Conservation (phyloP, 2,329 filamentous ascomycete genomes). For the Nannizziopsis arthrosporioides region DNA sequence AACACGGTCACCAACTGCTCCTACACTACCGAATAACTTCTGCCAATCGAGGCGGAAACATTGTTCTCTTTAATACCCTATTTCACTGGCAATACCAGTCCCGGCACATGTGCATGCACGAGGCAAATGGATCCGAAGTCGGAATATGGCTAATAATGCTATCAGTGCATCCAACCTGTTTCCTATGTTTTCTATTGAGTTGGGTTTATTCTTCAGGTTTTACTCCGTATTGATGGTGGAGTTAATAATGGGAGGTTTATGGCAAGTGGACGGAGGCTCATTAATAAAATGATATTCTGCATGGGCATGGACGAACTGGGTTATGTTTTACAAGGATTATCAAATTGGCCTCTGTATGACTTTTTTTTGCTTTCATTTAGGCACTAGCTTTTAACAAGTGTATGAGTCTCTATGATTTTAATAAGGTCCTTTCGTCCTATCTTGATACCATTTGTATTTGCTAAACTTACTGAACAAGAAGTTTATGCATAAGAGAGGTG, state of each 20-base stretch:
- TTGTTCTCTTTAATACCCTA: no score
- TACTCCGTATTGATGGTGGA: not conserved
- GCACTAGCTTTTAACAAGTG: slow-evolving; percentile 5
- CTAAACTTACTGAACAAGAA: no score
- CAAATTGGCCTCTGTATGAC: slow-evolving; percentile 9
- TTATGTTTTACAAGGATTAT: slow-evolving; percentile 3
- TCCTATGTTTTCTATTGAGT: slow-evolving; percentile 5
- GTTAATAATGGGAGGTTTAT: slow-evolving; percentile 3
- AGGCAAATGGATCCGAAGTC: not conserved
- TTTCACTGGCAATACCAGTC: no score
- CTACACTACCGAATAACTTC: no score
- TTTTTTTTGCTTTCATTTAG: slow-evolving; percentile 9
- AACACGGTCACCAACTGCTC: not conserved
- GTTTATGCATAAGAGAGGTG: no score
- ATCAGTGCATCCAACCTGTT: not conserved
- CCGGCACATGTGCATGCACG: no score
- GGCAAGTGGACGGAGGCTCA: not conserved
- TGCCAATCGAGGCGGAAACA: no score
- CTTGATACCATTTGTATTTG: no score
- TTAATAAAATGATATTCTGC: not conserved
- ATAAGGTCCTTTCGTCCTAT: not conserved
- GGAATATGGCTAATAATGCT: not conserved
- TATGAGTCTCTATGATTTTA: slow-evolving; percentile 1
- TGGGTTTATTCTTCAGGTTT: not conserved
- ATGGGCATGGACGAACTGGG: not conserved